Evolutionary conservation across 805 yeast species (phyloP), one percentile per base, ranked within the genome.

Genomic region (Monosporozyma solicola): DNA sequence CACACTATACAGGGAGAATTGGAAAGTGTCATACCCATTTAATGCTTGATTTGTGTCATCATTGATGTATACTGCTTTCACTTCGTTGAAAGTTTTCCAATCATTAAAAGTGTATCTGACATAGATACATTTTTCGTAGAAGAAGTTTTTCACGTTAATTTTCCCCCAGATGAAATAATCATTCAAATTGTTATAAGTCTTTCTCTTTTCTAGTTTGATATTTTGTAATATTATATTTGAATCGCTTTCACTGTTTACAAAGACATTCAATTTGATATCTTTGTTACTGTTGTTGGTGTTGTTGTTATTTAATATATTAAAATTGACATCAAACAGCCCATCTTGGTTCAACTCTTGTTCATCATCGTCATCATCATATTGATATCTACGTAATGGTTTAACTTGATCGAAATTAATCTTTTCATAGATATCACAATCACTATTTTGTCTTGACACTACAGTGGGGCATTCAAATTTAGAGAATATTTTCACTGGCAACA

Each of bases 21-120:
- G 59, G 55, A 66, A 66, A 8, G 62, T 50, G 55, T 66, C 70
- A 62, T 58, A 53, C 54, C 55, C 41, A 29, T 39, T 29, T 20
- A 39, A 22, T 9, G 32, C 37, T 20, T 20, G 20, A 24, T 4
- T 20, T 62, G 65, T 10, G 57, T 51, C 15, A 59, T 51, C 15
- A 55, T 55, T 55, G 8, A 63, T 51, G 58, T 61, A 66, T 25
- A 55, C 58, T 49, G 65, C 60, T 48, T 58, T 59, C 9, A 62
- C 59, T 13, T 66, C 70, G n/a, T 58, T 62, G 15, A 52, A 80
- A 0, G 95, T 83, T 45, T 71, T 72, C 98, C 98, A 91, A 61
- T 75, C 71, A 65, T 92, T 89, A 57, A 82, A 73, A 0, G 96
- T 80, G 69, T 88, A 91, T 52, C 90, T 75, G 15, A 87, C 77